Evolutionary conservation across 2,329 filamentous ascomycete species (phyloP).

Genomic region (Neurospora crassa): DNA sequence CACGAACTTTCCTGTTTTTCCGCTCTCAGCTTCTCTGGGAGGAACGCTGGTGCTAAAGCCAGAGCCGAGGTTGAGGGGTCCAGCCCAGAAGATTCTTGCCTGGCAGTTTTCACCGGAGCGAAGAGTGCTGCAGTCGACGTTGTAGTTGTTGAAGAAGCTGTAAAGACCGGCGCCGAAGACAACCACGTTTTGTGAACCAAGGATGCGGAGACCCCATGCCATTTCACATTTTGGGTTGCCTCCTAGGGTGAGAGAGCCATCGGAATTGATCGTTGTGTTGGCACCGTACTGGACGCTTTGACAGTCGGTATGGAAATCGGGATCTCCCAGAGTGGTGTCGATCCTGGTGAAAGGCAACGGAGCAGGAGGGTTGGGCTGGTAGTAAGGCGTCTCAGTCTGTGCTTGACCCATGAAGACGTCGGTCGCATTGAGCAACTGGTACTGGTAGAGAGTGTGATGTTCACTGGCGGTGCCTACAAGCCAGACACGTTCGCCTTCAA

Average conservation of each 20-base stretch:
- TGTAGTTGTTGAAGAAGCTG: slow-evolving; percentile 59
- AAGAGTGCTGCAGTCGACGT: slow-evolving; percentile 32
- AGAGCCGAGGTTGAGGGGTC: not conserved
- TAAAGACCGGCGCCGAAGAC: slow-evolving; percentile 57
- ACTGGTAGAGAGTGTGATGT: slow-evolving; percentile 60
- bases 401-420: slow-evolving; percentile 55
- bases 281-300: slow-evolving; percentile 8
- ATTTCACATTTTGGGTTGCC: slow-evolving; percentile 36
- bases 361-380: slow-evolving; percentile 54
- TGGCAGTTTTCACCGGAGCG: slow-evolving; percentile 33
- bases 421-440: slow-evolving; percentile 50
- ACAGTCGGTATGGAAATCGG: slow-evolving; percentile 39
- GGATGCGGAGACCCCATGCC: slow-evolving; percentile 56
- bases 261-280: not conserved
- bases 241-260: slow-evolving; percentile 4
- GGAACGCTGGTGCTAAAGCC: not conserved
- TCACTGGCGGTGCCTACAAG: slow-evolving; percentile 56
- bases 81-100: slow-evolving; percentile 28
- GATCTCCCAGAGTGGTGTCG: slow-evolving; percentile 31
- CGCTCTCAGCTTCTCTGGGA: not conserved
- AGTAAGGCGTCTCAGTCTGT: slow-evolving; percentile 65
- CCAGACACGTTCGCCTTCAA: slow-evolving; percentile 45
- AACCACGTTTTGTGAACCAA: slow-evolving; percentile 43
- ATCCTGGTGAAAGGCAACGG: slow-evolving; percentile 43
- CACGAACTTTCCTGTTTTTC: slow-evolving; percentile 11